A percentile compares a stretch with the other conserved stretches of the same genome.
These are phyloP conservation scores for Phaeosphaeria sp. DNA, from an alignment of 2,329 filamentous ascomycete species.

Conservation along the genomic window DNA sequence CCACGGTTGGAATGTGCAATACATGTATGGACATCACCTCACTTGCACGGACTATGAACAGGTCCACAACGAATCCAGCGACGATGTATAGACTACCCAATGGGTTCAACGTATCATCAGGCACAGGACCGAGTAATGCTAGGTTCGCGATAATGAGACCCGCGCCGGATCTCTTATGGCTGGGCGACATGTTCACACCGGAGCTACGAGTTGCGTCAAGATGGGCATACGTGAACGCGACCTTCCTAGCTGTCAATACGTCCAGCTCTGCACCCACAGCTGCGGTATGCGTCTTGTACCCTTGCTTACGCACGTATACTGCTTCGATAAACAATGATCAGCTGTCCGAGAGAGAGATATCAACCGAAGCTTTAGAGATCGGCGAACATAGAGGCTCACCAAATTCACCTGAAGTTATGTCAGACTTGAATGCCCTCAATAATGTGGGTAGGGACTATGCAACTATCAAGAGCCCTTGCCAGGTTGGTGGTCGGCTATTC, in stretches of 20 bases:
- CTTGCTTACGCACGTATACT: background rate
- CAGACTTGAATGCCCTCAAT: background rate
- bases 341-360: background rate
- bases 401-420: too few relatives aligned
- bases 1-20: background rate
- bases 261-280: background rate
- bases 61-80: background rate
- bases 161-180: background rate
- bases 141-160: background rate
- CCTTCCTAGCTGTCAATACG: background rate
- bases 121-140: background rate
- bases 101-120: background rate
- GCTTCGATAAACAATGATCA: background rate
- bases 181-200: background rate
- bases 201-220: background rate
- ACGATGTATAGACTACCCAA: background rate
- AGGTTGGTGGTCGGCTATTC: background rate
- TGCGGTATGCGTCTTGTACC: background rate
- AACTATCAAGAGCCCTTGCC: background rate
- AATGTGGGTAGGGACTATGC: background rate
- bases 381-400: background rate
- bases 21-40: background rate
- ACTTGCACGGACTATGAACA: background rate
- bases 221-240: constrained; percentile 4
- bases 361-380: background rate